Evolutionary conservation across 495 filamentous ascomycete species (phyloP), one percentile per base, ranked within the genome.

Genomic region (Penicillium cosmopolitanum): DNA sequence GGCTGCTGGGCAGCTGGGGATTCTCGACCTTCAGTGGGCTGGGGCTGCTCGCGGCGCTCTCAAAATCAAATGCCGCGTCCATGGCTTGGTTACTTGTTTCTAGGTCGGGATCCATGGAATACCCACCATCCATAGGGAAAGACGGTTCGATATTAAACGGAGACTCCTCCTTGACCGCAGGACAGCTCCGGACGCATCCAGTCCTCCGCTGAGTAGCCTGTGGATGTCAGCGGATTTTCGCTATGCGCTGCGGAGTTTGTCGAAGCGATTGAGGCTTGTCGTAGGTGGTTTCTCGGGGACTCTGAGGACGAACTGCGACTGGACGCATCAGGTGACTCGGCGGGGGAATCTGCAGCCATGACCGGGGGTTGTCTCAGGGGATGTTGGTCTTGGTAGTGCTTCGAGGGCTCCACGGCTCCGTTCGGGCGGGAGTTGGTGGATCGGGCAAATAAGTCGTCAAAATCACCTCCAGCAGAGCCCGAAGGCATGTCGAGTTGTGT

Each of bases 51-150:
- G 85, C 84, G 15, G 86, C 86, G 62, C 86, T 87, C 28, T 88
- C 85, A 66, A 91, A 89, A 62, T 89, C 85, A 64, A 90, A 89
- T 21, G 84, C 80, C 36, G 83, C 78, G 62, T 85, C 81, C 86
- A 90, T 88, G 3, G 77, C 77, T 51, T 78, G 81, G 69, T 87
- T 85, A 66, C 79, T 87, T 36, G 80, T 79, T 59, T 83, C 80
- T 51, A 83, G 67, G 55, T 84, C 80, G 35, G 76, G 60, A 48
- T 76, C 74, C 65, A 75, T 63, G 2, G 70, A 56, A 47, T 74
- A 73, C 0, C 60, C 55, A 12, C 54, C 57, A 53, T 76, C 69
- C 50, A 78, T 62, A n/a, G 71, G 63, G 33, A 76, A 62, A 9
- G 72, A 71, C 10, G 75, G 64, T 33, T 78, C 74, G 38, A 79